These are phyloP conservation scores for Metarhizium sp. DNA, from an alignment of 2,329 filamentous ascomycete species.

Conservation along the genomic window DNA sequence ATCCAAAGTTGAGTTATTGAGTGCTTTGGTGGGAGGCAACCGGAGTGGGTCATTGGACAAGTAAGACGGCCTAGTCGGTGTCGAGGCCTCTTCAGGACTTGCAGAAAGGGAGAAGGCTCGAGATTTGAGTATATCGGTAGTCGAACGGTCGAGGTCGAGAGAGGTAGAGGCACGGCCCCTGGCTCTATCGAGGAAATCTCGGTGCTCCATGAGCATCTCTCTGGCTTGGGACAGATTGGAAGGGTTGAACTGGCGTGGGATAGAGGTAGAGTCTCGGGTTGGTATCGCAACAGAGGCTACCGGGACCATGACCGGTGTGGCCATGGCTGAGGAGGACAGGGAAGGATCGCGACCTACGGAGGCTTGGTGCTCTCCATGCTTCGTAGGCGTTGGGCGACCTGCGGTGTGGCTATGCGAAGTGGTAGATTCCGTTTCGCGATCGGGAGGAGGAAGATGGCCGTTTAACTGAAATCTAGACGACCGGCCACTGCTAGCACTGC, in stretches of 20 bases:
- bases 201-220: conserved; percentile 26
- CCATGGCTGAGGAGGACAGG: conserved; percentile 16
- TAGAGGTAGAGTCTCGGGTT: conserved; percentile 19
- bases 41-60: conserved; percentile 7
- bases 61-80: conserved; percentile 12
- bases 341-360: conserved; percentile 3
- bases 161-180: conserved; percentile 22
- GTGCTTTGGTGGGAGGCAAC: conserved; percentile 5
- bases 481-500: not conserved
- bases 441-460: not conserved
- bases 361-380: conserved; percentile 7
- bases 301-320: conserved; percentile 22
- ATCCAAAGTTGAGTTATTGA: conserved; percentile 8
- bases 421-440: not conserved
- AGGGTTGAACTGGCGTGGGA: conserved; percentile 23
- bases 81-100: conserved; percentile 17
- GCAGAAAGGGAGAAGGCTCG: conserved; percentile 16
- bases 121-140: conserved; percentile 14
- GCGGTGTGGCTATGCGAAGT: not conserved
- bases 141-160: conserved; percentile 23
- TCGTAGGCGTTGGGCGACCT: conserved; percentile 3
- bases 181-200: conserved; percentile 20
- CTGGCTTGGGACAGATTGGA: conserved; percentile 23
- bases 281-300: conserved; percentile 18
- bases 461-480: not conserved